Conservation (phyloP, 2,329 filamentous ascomycete genomes). For the Didymella glomerata region DNA sequence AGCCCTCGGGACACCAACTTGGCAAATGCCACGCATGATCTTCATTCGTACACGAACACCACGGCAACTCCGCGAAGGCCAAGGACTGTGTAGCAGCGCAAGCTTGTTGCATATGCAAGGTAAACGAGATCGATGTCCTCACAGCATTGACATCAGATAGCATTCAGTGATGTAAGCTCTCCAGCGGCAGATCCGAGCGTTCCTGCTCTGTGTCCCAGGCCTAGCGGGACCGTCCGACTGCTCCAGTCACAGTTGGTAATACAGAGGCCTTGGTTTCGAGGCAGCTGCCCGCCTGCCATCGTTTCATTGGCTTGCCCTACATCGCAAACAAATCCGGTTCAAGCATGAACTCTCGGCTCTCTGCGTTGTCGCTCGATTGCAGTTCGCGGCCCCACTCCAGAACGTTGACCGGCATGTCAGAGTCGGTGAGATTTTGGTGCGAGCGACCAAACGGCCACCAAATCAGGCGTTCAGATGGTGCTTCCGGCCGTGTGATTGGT, state of each 20-base stretch:
- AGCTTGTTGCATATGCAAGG: not conserved
- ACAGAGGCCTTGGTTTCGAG: conserved; percentile 37
- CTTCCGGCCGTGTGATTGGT: conserved; percentile 21
- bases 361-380: conserved; percentile 45
- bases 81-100: not conserved
- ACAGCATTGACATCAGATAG: not conserved
- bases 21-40: conserved; percentile 10
- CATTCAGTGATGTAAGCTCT: not conserved
- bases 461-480: conserved; percentile 24
- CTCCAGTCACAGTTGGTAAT: conserved; percentile 13
- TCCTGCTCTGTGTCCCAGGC: not conserved
- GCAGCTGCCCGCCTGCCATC: conserved; percentile 28
- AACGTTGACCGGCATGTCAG: conserved; percentile 28
- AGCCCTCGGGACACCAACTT: not conserved
- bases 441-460: conserved; percentile 12
- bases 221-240: conserved; percentile 11
- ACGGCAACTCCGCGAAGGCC: not conserved
- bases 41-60: not conserved
- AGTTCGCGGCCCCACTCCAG: conserved; percentile 35
- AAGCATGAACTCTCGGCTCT: conserved; percentile 37
- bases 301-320: conserved; percentile 36
- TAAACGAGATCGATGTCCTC: not conserved
- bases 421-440: conserved; percentile 45
- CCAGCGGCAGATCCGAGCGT: not conserved
- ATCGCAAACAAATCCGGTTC: conserved; percentile 29